Evolutionary conservation across 208 protist genomes (phyloP), one percentile per base, ranked within the genome.

Genomic region (Dictyostelium gargantuum): DNA sequence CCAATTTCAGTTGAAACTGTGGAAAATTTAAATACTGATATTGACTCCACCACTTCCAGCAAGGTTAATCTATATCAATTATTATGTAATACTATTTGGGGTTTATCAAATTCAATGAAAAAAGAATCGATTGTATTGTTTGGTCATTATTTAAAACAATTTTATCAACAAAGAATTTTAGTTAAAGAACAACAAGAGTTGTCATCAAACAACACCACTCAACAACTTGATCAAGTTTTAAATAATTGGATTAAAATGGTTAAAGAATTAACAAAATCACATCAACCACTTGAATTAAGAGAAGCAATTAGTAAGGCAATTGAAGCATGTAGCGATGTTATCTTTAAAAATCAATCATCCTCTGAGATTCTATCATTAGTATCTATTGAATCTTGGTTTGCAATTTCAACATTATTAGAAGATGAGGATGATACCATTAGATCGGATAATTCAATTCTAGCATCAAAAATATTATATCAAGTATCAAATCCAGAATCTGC

Each of bases 371-470:
- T 76, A 46, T 50, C 32, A 4, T 26, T 68, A 3, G 19, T 89
- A 11, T n/a, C 26, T 9, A 52, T 89, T 66, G 82, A 89, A 40
- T 77, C 38, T 56, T 89, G 82, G 82, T 52, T 89, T 19, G 40
- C 70, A 38, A 1, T 89, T 17, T 8, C 48, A 8, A 50, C 23
- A 26, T 32, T 89, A 6, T 52, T 89, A 17, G 82, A 89, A 40
- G 82, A 89, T 50, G 82, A 89, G n/a, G 70, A 89, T 48, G 70
- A 89, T 44, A 21, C 19, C 1, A 50, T 89, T 68, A 58, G 82
- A 79, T 3, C 13, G 26, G 6, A 40, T 13, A 42, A 15, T n/a
- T 21, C 74, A 26, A 40, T 15, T n/a, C 26, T 80, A 0, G 17
- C 44, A 26, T 80, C 74, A 35, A 80, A 40, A 26, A 19, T 75